Evolutionary conservation across 441 rosid genomes (phyloP).

Genomic region (Heliophila coronopifolia): DNA sequence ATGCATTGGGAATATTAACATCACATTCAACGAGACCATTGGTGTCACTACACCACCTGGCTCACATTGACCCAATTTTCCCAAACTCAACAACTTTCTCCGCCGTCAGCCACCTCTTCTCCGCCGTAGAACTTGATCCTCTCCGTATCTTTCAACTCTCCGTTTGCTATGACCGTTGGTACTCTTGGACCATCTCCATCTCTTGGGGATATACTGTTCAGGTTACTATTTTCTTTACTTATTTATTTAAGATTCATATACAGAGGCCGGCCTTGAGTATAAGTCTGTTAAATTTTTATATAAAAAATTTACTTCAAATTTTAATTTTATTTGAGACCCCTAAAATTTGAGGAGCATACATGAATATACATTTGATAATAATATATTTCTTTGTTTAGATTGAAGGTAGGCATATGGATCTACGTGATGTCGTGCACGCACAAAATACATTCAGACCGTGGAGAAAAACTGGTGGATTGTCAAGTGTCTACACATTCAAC

Average conservation of each 20-base stretch:
- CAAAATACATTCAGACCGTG: slow-evolving; percentile 66
- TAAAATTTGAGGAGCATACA: no score
- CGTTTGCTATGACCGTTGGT: slow-evolving; percentile 81
- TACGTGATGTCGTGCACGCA: slow-evolving; percentile 47
- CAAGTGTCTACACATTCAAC: slow-evolving; percentile 48
- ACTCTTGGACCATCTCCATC: slow-evolving; percentile 75
- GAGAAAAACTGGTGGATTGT: slow-evolving; percentile 30
- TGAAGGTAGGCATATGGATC: slow-evolving; percentile 30
- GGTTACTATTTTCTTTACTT: slow-evolving; percentile 26
- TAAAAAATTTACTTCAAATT: no score
- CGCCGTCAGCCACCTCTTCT: slow-evolving; percentile 47
- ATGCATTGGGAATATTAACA: slow-evolving; percentile 59
- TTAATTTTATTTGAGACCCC: no score
- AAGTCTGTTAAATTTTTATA: no score
- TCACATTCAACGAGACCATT: slow-evolving; percentile 69
- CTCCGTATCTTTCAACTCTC: slow-evolving; percentile 68
- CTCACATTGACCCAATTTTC: slow-evolving; percentile 57
- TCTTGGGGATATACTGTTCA: slow-evolving; percentile 94
- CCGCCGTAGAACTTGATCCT: slow-evolving; percentile 52
- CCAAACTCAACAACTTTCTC: slow-evolving; percentile 55
- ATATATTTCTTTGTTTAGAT: slow-evolving; percentile 26
- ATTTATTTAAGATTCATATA: no score
- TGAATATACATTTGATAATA: no score
- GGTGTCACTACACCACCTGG: slow-evolving; percentile 75
- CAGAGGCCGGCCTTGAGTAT: no score